Evolutionary conservation across 1,284 basidiomycete species (phyloP).

Genomic region (Moesziomyces sp.): DNA sequence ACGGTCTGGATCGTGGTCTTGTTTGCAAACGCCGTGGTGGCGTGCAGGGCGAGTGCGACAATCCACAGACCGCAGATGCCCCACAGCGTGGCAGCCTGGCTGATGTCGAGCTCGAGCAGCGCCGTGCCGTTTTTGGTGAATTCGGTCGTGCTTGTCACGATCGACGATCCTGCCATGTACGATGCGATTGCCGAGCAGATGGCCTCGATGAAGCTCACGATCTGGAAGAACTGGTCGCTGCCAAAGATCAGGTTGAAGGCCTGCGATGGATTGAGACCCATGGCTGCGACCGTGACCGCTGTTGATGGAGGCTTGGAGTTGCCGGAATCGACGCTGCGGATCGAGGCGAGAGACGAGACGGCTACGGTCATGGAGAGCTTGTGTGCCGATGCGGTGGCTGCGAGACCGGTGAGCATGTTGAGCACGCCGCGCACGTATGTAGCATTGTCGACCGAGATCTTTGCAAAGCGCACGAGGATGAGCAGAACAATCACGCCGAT

Average conservation of each 20-base stretch:
- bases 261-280: slow-evolving; percentile 23
- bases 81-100: slow-evolving; percentile 45
- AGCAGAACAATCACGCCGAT: slow-evolving; percentile 44
- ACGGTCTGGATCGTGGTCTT: slow-evolving; percentile 44
- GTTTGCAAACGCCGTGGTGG: slow-evolving; percentile 38
- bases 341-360: slow-evolving; percentile 26
- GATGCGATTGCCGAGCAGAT: slow-evolving; percentile 39
- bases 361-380: slow-evolving; percentile 50
- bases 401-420: slow-evolving; percentile 49
- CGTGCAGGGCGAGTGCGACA: slow-evolving; percentile 29
- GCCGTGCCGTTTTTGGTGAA: slow-evolving; percentile 22
- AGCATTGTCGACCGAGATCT: slow-evolving; percentile 32
- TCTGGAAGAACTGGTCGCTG: slow-evolving; percentile 45
- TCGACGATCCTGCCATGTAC: slow-evolving; percentile 38
- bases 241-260: slow-evolving; percentile 49
- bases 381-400: slow-evolving; percentile 37
- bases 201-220: slow-evolving; percentile 40
- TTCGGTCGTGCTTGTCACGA: slow-evolving; percentile 19
- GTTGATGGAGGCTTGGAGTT: slow-evolving; percentile 17
- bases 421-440: slow-evolving; percentile 42
- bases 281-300: slow-evolving; percentile 27
- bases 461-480: slow-evolving; percentile 33
- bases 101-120: slow-evolving; percentile 38
- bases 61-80: slow-evolving; percentile 48
- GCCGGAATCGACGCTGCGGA: slow-evolving; percentile 9